Base-by-base conservation (phyloP, 305 asterid species). In the Plantago lanceolata region DNA sequence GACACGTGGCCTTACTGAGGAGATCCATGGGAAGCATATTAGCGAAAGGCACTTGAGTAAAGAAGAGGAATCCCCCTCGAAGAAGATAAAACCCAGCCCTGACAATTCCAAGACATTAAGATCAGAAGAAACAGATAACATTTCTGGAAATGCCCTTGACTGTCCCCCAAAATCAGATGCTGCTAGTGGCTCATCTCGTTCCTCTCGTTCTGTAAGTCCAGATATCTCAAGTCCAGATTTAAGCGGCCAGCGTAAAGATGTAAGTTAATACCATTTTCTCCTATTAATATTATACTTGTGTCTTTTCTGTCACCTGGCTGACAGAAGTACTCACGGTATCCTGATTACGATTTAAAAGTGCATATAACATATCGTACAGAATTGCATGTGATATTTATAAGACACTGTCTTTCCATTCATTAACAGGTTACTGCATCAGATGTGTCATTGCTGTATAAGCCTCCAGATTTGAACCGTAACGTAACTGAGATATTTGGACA, bases 391-490 rank as follows among this genome's bases (percentile, higher is more conserved):
- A 50, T 19, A 18, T 71, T 26, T 57, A 40, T 65, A 21, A 49
- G 58, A 44, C 61, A 31, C 59, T 33, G 66, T 11, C 63, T 63
- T 68, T 19, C 17, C 43, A 52, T 49, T 68, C 19, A 64, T 76
- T 17, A 70, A 63, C 86, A 93, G 99, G 86, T 72, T 65, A 72
- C 77, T 15, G 19, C 75, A 48, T 75, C 83, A 19, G 88, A 79
- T 33, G 71, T 85, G 59, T 77, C 95, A 57, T 76, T 71, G 75
- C 82, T 81, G 45, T 93, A 93, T 73, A 78, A 64, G 37, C 99
- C 97, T 72, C 96, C 99, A 13, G 95, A 93, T 78, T 63, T 93
- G 69, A 93, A 93, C 80, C 82, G 76, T 77, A 81, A 83, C 73
- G 74, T 83, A 71, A 83, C 89, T 52, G 71, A 65, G 76, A 79